A percentile compares a stretch with the other conserved stretches of the same genome.
phyloP scores from a whole-genome alignment of 108 stramenopile species.

The Schizochytrium sp. region DNA sequence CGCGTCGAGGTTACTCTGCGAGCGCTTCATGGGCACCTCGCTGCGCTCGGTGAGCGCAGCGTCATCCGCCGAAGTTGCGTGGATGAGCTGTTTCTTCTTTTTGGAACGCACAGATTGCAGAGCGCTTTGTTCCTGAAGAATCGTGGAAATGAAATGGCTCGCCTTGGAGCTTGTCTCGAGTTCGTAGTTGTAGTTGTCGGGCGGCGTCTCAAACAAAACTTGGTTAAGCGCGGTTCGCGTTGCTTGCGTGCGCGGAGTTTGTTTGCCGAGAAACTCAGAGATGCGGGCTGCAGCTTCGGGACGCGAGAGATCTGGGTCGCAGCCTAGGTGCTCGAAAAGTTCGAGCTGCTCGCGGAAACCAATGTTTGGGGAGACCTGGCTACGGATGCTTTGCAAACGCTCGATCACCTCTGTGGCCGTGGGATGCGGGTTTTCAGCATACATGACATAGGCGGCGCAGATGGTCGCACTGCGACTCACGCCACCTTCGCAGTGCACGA shows the following conservation, averaged over 20 bases:
- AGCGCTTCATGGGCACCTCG: background rate
- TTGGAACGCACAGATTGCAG: background rate
- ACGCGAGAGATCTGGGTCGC: background rate
- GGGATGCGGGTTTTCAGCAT: background rate
- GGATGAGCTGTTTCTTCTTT: background rate
- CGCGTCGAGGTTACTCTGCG: background rate
- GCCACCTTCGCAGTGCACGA: slow-evolving; percentile 12
- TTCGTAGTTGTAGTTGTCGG: slow-evolving; percentile 15
- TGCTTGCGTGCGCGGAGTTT: background rate
- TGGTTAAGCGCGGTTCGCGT: background rate
- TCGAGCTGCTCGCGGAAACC: background rate
- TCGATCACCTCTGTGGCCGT: background rate
- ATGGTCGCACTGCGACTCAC: background rate
- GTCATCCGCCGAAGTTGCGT: background rate
- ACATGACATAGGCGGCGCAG: background rate
- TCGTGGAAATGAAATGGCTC: background rate
- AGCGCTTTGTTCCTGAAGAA: background rate
- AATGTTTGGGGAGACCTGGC: background rate
- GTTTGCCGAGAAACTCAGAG: background rate
- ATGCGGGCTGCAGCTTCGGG: background rate
- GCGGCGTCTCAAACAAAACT: background rate
- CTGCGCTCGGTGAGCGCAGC: background rate
- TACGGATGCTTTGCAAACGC: background rate
- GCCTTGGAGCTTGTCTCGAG: slow-evolving; percentile 16
- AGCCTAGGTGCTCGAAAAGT: background rate